Base-by-base conservation (phyloP, 2,329 filamentous ascomycete genomes). In the Penicillium sp. region DNA sequence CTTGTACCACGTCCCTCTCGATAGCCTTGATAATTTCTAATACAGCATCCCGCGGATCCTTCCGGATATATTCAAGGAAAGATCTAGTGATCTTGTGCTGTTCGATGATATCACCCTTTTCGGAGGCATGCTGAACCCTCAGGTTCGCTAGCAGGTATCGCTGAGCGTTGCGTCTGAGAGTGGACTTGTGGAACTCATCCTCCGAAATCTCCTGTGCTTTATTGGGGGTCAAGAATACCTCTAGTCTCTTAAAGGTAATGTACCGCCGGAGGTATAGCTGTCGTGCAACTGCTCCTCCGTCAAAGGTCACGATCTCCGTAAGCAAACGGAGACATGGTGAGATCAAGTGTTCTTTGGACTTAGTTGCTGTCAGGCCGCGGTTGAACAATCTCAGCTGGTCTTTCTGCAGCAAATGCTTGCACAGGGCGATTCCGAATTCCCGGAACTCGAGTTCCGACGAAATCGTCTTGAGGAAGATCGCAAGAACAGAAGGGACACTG, bases 321-420 rank as follows among this genome's bases (percentile, higher is more conserved):
- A 98, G 77, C 45, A 98, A 73, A 49, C 91, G 83, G 51, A 98
- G 72, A 22, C 87, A 90, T 1, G 93, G 91, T 3, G 88, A 93
- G 53, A 96, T 90, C 51, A 97, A 75, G 67, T 87, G 88, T 34
- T 89, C 88, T 64, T 94, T 95, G 42, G 82, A 78, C 67, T 88
- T 90, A 22, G 87, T 84, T 0, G 87, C 82, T 3, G 87, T 84
- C 17, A 97, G 72, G 52, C 88, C 88, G 52, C 84, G 83, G 29
- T 87, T 83, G 22, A 97, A 72, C 3, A 95, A 78, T 59, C 90
- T 88, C 55, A 90, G 76, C 58, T 95, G 88, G 24, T 84, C 80
- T 56, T 85, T 85, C 61, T 89, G 85, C 26, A 98, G 72, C 37
- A 97, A 72, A 15, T 87, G 87, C 57, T 87, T 86, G 66, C 88